Base-by-base conservation (phyloP, 192 early-diverging fungal species). In the Mortierella alpina region DNA sequence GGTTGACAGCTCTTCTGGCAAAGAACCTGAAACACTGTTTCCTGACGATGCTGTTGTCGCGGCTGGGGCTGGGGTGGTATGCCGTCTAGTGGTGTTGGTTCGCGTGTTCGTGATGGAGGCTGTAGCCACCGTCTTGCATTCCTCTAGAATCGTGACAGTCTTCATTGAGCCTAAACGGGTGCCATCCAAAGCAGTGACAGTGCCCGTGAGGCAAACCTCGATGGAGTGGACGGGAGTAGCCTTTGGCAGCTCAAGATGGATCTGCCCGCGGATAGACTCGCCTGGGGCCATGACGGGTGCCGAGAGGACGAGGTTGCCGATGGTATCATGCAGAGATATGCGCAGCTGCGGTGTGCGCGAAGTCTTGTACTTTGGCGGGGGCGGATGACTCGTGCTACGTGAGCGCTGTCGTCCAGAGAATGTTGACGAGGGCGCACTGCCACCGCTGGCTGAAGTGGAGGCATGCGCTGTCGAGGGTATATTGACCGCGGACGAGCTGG, bases 241-340 rank as follows among this genome's bases (percentile, higher is more conserved):
- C 41, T 80, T 80, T 14, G 77, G 77, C 5, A 80, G 66, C 41
- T 80, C 77, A 11, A 80, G 13, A 52, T 80, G 64, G 31, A 80
- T 80, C 44, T 80, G 77, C 2, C 77, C 77, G 45, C 77, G 69
- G 48, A 80, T 68, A 7, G 77, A 80, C 39, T 80, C 77, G 23
- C 77, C 77, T 40, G 77, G 77, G 13, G 77, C 77, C 77, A 80
- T 80, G 4, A 80, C 77, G 10, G 77, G 77, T 31, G 77, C 51
- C 4, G 77, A 80, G 10, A 80, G 65, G 23, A 72, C 70, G 6
- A 72, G 55, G 53, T 72, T 72, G 22, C 77, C 77, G 7, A 57
- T 61, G 15, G 66, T 47, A 59, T 80, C 77, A 59, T 80, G 77
- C 15, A 80, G 54, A 0, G 77, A 80, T 54, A 80, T 72, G 66